Conservation (phyloP, 306 rosid genomes). For the Hippophae rhamnoides region DNA sequence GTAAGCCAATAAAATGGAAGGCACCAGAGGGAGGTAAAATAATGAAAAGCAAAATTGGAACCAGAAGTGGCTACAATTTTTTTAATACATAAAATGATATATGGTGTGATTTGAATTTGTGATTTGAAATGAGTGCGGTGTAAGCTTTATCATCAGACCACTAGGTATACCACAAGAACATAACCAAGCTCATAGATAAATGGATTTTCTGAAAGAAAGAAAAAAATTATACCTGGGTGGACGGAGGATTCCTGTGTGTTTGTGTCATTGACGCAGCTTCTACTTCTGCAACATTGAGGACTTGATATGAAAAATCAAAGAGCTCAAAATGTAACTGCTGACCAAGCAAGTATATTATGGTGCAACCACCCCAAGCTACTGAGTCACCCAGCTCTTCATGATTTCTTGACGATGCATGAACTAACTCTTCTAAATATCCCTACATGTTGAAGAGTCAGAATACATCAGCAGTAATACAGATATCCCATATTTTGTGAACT, state of each 20-base stretch:
- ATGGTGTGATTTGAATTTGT: no score
- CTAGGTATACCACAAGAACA: no score
- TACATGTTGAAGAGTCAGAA: conserved; percentile 28
- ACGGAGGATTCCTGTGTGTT: conserved; percentile 49
- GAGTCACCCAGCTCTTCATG: conserved; percentile 87
- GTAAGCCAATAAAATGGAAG: no score
- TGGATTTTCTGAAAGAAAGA: not conserved
- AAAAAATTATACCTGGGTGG: conserved; percentile 48
- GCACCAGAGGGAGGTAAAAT: no score
- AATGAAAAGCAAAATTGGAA: no score
- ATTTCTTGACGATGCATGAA: conserved; percentile 50
- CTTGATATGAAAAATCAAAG: conserved; percentile 91
- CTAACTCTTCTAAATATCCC: conserved; percentile 86
- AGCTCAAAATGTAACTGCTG: conserved; percentile 96
- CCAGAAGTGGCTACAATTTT: no score
- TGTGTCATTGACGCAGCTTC: conserved; percentile 54
- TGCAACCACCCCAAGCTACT: conserved; percentile 99
- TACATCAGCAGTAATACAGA: conserved; percentile 17
- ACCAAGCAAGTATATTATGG: conserved; percentile 89
- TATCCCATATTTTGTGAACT: conserved; percentile 12
- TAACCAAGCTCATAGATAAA: no score
- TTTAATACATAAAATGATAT: no score
- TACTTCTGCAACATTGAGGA: conserved; percentile 90
- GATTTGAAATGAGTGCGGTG: no score
- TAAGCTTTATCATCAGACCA: no score